Percentiles rank a stretch among this genome's conserved stretches.
These are phyloP conservation scores for Cladorrhinum sp. DNA, from an alignment of 2,329 filamentous ascomycete species.

Conservation along the genomic window DNA sequence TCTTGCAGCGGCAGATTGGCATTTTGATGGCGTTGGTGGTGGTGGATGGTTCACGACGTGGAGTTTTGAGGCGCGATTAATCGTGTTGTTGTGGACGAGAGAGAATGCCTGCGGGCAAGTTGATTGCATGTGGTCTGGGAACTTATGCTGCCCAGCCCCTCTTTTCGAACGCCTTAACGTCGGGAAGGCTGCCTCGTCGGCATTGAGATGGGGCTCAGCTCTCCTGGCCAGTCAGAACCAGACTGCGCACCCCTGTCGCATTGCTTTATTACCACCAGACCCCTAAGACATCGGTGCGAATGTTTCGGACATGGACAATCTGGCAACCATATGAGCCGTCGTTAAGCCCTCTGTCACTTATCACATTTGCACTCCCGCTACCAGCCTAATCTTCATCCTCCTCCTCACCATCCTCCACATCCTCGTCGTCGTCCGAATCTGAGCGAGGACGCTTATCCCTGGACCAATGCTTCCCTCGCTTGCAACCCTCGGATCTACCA, in stretches of 20 bases:
- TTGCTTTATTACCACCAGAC: no score
- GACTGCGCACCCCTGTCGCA: no score
- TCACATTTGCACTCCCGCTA: no score
- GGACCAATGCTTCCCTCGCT: not conserved
- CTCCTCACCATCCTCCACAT: not conserved
- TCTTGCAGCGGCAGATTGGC: constrained; percentile 1
- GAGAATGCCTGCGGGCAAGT: not conserved
- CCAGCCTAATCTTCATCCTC: not conserved
- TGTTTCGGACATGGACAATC: no score
- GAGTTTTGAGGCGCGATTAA: not conserved
- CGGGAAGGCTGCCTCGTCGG: no score
- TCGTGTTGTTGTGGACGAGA: not conserved
- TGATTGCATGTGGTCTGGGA: no score
- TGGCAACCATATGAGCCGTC: not conserved
- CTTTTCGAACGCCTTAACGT: no score
- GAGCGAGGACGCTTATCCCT: not conserved
- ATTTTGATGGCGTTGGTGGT: not conserved
- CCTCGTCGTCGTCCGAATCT: not conserved
- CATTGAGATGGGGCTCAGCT: no score
- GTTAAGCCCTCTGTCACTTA: no score
- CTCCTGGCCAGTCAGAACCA: no score
- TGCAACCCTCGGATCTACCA: not conserved
- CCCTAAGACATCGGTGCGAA: no score
- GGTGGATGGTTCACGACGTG: not conserved
- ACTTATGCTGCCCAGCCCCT: no score